Percentiles rank a stretch among this genome's conserved stretches.
phyloP scores from a whole-genome alignment of 2,329 filamentous ascomycete genomes.

The Penicillium olsonii region DNA sequence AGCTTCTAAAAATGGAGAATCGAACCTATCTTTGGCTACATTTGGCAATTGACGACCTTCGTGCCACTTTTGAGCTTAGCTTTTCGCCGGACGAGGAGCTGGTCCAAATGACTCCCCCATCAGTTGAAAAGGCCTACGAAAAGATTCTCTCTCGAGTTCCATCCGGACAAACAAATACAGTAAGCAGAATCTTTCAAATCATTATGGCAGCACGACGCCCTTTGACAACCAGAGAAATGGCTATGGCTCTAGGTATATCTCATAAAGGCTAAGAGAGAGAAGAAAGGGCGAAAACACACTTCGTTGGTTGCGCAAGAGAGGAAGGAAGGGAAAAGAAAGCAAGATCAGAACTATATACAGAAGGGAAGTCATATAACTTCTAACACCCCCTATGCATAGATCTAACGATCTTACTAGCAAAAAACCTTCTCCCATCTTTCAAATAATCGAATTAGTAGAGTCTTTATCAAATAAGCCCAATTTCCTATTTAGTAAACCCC shows the following conservation, averaged over 20 bases:
- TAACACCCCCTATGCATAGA: too few relatives aligned
- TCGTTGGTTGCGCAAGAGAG: too few relatives aligned
- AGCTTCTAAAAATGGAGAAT: conserved; percentile 11
- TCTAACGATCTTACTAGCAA: too few relatives aligned
- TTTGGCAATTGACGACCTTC: conserved; percentile 18
- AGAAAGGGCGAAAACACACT: too few relatives aligned
- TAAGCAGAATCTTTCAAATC: conserved; percentile 10
- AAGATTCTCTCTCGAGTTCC: conserved; percentile 13
- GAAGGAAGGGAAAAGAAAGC: too few relatives aligned
- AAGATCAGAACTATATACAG: too few relatives aligned
- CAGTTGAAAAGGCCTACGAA: conserved; percentile 15
- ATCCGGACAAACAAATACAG: neutral
- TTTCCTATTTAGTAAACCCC: too few relatives aligned
- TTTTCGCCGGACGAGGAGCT: conserved; percentile 7
- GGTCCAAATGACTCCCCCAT: conserved; percentile 11
- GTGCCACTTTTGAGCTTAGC: conserved; percentile 5
- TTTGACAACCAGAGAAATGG: conserved; percentile 10
- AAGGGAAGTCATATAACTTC: too few relatives aligned
- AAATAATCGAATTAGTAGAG: too few relatives aligned
- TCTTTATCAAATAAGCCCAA: too few relatives aligned
- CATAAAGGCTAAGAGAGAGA: too few relatives aligned
- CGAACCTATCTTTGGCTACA: conserved; percentile 24
- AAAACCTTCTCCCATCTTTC: too few relatives aligned
- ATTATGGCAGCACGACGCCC: conserved; percentile 14
- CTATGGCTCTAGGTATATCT: conserved; percentile 12